Evolutionary conservation across 768 basidiomycete species (phyloP).

Genomic region (Lepiota brunneoincarnata): DNA sequence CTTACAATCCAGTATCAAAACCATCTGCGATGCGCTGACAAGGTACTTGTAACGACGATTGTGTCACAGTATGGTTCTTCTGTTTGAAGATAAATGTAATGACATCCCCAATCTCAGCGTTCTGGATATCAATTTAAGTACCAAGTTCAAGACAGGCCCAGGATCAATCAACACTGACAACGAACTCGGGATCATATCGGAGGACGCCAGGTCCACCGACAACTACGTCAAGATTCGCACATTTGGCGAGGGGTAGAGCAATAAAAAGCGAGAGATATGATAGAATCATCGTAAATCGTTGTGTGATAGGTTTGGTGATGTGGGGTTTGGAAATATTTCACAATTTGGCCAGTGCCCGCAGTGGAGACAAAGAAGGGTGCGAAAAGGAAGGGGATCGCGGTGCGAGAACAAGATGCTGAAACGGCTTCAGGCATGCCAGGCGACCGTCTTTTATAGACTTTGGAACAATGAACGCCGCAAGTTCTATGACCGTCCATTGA

Average conservation of each 20-base stretch:
- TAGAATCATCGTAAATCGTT: conserved; percentile 9
- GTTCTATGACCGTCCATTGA: background rate
- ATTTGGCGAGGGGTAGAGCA: conserved; percentile 29
- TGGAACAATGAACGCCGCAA: background rate
- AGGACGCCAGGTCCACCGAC: conserved; percentile 46
- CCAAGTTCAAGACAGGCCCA: background rate
- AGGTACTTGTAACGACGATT: conserved; percentile 49
- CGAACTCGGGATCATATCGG: conserved; percentile 37
- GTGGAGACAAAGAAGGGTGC: background rate
- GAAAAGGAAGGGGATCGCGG: background rate
- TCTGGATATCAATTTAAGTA: conserved; percentile 26
- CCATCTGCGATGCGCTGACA: conserved; percentile 40
- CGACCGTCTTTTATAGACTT: conserved; percentile 11
- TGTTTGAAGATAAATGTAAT: conserved; percentile 51
- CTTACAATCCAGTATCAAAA: conserved; percentile 61
- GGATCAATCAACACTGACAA: conserved; percentile 27
- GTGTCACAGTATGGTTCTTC: conserved; percentile 60
- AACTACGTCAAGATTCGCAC: conserved; percentile 38
- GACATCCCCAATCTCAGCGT: conserved; percentile 42
- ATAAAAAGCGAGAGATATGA: conserved; percentile 15
- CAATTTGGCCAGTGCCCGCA: conserved; percentile 15
- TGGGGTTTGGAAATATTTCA: conserved; percentile 7
- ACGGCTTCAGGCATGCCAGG: background rate
- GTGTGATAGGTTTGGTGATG: conserved; percentile 9
- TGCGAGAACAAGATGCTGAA: background rate